Base-by-base conservation (phyloP, 2,329 filamentous ascomycete species). In the Cladosporium halotolerans region DNA sequence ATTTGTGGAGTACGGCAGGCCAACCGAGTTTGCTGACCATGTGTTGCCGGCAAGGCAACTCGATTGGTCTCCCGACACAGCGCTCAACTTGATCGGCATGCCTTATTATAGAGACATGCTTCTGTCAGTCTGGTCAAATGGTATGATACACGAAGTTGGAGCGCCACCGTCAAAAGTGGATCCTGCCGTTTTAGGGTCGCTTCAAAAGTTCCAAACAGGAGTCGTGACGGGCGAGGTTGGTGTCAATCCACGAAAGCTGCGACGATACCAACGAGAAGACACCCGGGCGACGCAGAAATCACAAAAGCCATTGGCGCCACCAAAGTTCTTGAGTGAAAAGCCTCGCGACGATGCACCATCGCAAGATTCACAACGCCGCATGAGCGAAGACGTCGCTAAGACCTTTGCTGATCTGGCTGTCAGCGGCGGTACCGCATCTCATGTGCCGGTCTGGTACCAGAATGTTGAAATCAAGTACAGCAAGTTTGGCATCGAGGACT, bases 381-480 rank as follows among this genome's bases (percentile, higher is more conserved):
- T 73, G 64, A 73, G 70, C 50, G 75, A 77, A 55, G 88, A 90
- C 53, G 74, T 84, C 2, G 73, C 79, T 39, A 83, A 86, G 54
- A 77, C 82, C 0, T 70, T 92, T 55, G 80, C 82, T n/a, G 82
- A 85, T 36, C 75, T 82, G 52, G 84, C 86, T 52, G 75, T 92
- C 3, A 85, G 88, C 57, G 85, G 86, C 58, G n/a, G 13, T 14
- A 14, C 16, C 4, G 87, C 89, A 58, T 82, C 86, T 39, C 90
- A 96, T 53, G 86, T 93, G 4, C 87, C 92, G 18, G 81, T 88
- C 8, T 89, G 93, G 75, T 99, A 99, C 69, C 85, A 88, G 59
- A 91, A 90, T 63, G 88, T 96, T 9, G 92, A 97, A 69, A 99
- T 99, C 73, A 96, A 96, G 68, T 99, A 97, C 75, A 96, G 92